These are phyloP conservation scores for Quercus robur DNA, from an alignment of 306 rosid species.

Conservation along the genomic window DNA sequence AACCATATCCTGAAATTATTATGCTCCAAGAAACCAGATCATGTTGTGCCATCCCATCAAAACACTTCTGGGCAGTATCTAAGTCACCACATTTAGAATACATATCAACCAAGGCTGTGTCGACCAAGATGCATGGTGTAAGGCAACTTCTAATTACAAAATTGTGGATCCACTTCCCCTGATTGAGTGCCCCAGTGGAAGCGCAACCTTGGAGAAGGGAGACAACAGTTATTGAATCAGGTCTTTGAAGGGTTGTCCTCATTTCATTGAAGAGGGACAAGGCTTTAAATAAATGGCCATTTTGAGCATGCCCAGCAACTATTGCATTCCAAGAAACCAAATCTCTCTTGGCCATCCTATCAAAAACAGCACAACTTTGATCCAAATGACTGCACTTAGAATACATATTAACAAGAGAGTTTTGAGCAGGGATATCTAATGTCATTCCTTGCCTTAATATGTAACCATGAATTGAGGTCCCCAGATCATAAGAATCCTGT, in stretches of 20 bases:
- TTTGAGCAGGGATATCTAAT: conserved; percentile 57
- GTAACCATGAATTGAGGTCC: conserved; percentile 57
- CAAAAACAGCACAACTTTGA: conserved; percentile 48
- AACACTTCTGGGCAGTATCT: conserved; percentile 60
- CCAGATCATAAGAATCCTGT: conserved; percentile 46
- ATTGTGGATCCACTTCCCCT: conserved; percentile 67
- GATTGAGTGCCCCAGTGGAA: conserved; percentile 57
- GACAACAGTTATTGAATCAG: conserved; percentile 67
- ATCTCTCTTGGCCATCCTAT: conserved; percentile 51
- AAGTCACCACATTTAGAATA: conserved; percentile 75
- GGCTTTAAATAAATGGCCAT: conserved; percentile 48
- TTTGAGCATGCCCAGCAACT: conserved; percentile 62
- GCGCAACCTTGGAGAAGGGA: conserved; percentile 82
- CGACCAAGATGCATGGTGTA: conserved; percentile 56
- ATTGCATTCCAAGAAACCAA: conserved; percentile 82
- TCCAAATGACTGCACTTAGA: conserved; percentile 59
- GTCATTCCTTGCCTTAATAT: conserved; percentile 46
- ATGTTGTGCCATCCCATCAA: conserved; percentile 40
- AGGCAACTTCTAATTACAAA: conserved; percentile 44
- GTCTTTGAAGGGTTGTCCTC: conserved; percentile 47
- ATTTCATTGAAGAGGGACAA: conserved; percentile 52
- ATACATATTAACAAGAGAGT: conserved; percentile 77
- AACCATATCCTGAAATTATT: conserved; percentile 67
- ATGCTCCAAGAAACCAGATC: conserved; percentile 79
- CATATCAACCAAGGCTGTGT: conserved; percentile 80